Evolutionary conservation across 768 basidiomycete genomes (phyloP), one percentile per base, ranked within the genome.

Genomic region (Lyophyllum shimeji): DNA sequence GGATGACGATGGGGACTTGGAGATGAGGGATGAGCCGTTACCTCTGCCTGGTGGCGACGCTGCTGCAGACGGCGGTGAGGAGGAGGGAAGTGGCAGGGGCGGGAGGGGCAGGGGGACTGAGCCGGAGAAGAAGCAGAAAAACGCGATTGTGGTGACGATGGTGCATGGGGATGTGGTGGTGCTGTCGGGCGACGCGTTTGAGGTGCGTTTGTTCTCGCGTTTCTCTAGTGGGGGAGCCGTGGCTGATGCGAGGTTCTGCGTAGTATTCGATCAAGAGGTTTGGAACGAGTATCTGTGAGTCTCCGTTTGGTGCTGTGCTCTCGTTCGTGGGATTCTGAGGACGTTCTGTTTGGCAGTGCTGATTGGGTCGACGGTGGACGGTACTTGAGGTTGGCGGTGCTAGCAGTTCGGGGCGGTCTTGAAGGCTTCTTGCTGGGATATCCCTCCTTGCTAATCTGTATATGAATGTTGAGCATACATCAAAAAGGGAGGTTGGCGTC

Each of bases 261-360:
- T 46, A 80, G 78, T 79, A 77, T 67, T 74, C 76, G 31, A 67
- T 79, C 52, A 76, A 78, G 53, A 73, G 77, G 1, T 66, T 67
- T 43, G 78, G 78, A 44, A 76, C 75, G 21, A 74, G 72, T 48
- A 75, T 79, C 47, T 67, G 78, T 77, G 62, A 71, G 77, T 71
- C 23, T 39, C 5, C 43, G 15, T 39, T 23, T 29, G 21, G 17
- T 45, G 37, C 9, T 18, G 34, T 17, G 4, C 18, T 44, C 44
- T 39, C n/a, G n/a, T n/a, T 20, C 6, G 24, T 15, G 31, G 44
- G 15, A 31, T 46, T 46, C 45, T 55, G 5, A 45, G 4, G n/a
- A 23, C 43, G 31, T 34, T 39, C 9, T 11, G 34, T 31, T 48
- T n/a, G 39, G 29, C 44, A 66, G 65, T 63, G 20, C 27, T 67